Percentiles rank a stretch among this genome's conserved stretches.
These are phyloP conservation scores for Eutypa lata DNA, from an alignment of 2,329 filamentous ascomycete species.

Conservation along the genomic window DNA sequence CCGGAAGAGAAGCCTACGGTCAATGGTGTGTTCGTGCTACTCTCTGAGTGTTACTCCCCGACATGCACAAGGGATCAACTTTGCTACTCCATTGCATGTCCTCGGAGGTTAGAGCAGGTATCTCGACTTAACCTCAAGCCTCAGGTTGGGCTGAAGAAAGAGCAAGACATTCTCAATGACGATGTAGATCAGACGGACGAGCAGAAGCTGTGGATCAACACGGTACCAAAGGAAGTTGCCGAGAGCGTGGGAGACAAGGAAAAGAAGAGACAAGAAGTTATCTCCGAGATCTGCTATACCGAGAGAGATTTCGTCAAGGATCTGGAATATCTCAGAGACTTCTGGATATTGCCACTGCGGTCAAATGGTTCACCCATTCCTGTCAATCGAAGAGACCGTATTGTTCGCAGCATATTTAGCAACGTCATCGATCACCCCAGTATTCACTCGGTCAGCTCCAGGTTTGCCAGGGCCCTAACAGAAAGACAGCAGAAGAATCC, in stretches of 20 bases:
- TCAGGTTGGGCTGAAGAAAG: conserved; percentile 76
- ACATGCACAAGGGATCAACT: conserved; percentile 94
- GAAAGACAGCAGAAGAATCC: conserved; percentile 85
- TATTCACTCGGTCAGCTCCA: conserved; percentile 86
- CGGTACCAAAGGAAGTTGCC: conserved; percentile 89
- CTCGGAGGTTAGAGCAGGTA: conserved; percentile 88
- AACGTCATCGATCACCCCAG: conserved; percentile 82
- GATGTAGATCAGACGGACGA: conserved; percentile 83
- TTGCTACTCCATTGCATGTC: conserved; percentile 97
- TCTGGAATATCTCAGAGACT: conserved; percentile 93
- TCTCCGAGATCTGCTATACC: conserved; percentile 97
- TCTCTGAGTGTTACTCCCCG: conserved; percentile 97
- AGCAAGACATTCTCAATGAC: conserved; percentile 61
- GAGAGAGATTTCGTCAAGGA: conserved; percentile 99
- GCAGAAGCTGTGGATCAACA: conserved; percentile 99
- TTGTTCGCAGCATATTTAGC: conserved; percentile 91
- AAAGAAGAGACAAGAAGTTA: conserved; percentile 97
- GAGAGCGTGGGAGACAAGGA: conserved; percentile 86
- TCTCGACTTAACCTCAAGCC: conserved; percentile 91
- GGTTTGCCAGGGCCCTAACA: conserved; percentile 83
- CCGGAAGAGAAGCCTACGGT: conserved; percentile 69
- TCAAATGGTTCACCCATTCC: conserved; percentile 84
- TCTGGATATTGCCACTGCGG: conserved; percentile 93
- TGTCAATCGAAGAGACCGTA: conserved; percentile 79
- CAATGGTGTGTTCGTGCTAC: conserved; percentile 92